Evolutionary conservation across 345 rosid species (phyloP), one percentile per base, ranked within the genome.

Genomic region (Bruguiera parviflora): DNA sequence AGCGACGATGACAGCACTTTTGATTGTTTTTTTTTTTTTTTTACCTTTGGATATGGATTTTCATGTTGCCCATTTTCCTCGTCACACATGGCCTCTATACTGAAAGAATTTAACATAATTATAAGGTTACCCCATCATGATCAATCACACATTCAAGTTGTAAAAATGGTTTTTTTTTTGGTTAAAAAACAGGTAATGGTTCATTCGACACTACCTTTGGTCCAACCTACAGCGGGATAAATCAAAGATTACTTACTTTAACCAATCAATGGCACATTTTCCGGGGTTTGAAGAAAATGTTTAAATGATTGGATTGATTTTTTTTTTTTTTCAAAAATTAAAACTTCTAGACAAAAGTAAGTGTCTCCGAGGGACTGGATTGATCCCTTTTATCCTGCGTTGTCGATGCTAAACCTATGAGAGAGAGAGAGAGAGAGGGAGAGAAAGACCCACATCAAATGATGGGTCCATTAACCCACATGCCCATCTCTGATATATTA

Each of bases 61-160:
- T 75, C 78, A 81, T 76, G 83, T 83, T 77, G 67, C 75, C 79
- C 76, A 71, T 64, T 80, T 84, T 80, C 86, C 77, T 74, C 75
- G 61, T 80, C 81, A 75, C 85, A 82, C 78, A 78, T 79, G 82
- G 81, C 72, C 69, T 66, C 52, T 73, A 61, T 70, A 59, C 53
- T 27, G 22, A 3, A 53, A 24, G 25, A 33, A 8, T 33, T 33
- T 33, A 8, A 33, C 9, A 33, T 33, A 33, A 33, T 33, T 33
- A 33, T 33, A 8, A 33, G 9, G 1, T 33, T 33, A 8, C 6
- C 5, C 35, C 6, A 32, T 32, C 35, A 5, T 32, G 35, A 32
- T 5, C 35, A 32, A 32, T 6, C 35, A 32, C 35, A 32, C 0
- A 32, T 5, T 32, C 6, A 6, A 32, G 35, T 32, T 3, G 32